Percentiles rank a stretch among this genome's conserved stretches.
These are phyloP conservation scores for Zizania palustris DNA, from an alignment of 202 grass and related monocot species.

Conservation along the genomic window DNA sequence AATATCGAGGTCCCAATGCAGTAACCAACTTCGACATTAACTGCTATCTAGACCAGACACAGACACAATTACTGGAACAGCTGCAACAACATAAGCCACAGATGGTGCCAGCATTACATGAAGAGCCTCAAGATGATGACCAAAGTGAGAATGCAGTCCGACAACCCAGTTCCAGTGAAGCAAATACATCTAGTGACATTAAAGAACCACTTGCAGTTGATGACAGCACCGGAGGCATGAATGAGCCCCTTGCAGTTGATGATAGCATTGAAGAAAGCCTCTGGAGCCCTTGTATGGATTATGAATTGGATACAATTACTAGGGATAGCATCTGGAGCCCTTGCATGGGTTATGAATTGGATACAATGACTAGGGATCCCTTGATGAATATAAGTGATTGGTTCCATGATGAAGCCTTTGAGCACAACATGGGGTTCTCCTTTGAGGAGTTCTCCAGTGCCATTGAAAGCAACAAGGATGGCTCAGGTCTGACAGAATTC, in stretches of 20 bases:
- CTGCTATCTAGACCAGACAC: slow-evolving; percentile 64
- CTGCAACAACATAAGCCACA: slow-evolving; percentile 52
- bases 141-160: slow-evolving; percentile 34
- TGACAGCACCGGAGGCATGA: not conserved
- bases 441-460: slow-evolving; percentile 52
- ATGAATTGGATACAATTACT: slow-evolving; percentile 51
- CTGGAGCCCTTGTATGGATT: slow-evolving; percentile 60
- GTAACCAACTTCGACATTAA: slow-evolving; percentile 94
- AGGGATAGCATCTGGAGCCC: slow-evolving; percentile 59
- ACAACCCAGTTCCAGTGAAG: slow-evolving; percentile 27
- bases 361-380: slow-evolving; percentile 27
- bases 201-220: slow-evolving; percentile 26
- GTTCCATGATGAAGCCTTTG: slow-evolving; percentile 54
- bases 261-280: slow-evolving; percentile 25
- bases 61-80: slow-evolving; percentile 34
- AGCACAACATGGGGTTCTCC: slow-evolving; percentile 53
- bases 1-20: slow-evolving; percentile 75
- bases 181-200: slow-evolving; percentile 3
- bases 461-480: slow-evolving; percentile 41
- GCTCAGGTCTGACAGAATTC: slow-evolving; percentile 22
- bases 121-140: slow-evolving; percentile 40
- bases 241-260: not conserved
- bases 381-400: slow-evolving; percentile 53
- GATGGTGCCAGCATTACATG: slow-evolving; percentile 36
- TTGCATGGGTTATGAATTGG: slow-evolving; percentile 66